phyloP scores from a whole-genome alignment of 1,139 yeast species.

The Hemisphaericaspora lyxosophila region DNA sequence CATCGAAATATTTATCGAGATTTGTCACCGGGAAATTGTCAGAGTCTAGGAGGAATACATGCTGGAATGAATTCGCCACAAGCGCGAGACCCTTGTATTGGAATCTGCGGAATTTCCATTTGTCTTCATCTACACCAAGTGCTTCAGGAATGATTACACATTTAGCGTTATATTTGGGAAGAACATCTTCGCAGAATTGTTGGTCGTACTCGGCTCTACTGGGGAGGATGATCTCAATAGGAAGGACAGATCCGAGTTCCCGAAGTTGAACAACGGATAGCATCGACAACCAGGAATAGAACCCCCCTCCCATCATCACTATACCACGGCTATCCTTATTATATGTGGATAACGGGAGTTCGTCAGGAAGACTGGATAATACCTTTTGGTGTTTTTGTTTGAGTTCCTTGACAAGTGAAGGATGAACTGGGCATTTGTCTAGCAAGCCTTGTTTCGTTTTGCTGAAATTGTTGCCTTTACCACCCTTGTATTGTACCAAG shows the following conservation, averaged over 20 bases:
- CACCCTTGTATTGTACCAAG: no score
- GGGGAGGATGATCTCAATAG: slow-evolving; percentile 38
- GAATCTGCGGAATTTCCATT: slow-evolving; percentile 33
- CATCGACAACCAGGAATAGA: slow-evolving; percentile 38
- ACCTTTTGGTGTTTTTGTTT: slow-evolving; percentile 24
- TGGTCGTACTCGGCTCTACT: slow-evolving; percentile 27
- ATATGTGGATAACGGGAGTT: slow-evolving; percentile 22
- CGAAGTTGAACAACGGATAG: slow-evolving; percentile 33
- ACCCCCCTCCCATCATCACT: slow-evolving; percentile 38
- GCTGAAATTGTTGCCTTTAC: no score
- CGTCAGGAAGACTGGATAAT: slow-evolving; percentile 22
- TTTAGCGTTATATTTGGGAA: slow-evolving; percentile 26
- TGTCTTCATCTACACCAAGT: slow-evolving; percentile 28
- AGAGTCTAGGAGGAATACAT: slow-evolving; percentile 40
- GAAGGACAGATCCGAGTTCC: slow-evolving; percentile 32
- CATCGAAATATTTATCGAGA: slow-evolving; percentile 45
- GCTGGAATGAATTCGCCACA: slow-evolving; percentile 39
- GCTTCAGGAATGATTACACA: slow-evolving; percentile 35
- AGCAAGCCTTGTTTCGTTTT: no score
- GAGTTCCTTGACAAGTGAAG: no score
- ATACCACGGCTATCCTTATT: slow-evolving; percentile 28
- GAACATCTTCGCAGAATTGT: slow-evolving; percentile 23
- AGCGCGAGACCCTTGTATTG: slow-evolving; percentile 42
- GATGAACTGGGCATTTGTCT: no score
- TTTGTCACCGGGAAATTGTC: slow-evolving; percentile 36